phyloP scores from a whole-genome alignment of 2,329 filamentous ascomycete genomes.

The Nothophoma quercina region DNA sequence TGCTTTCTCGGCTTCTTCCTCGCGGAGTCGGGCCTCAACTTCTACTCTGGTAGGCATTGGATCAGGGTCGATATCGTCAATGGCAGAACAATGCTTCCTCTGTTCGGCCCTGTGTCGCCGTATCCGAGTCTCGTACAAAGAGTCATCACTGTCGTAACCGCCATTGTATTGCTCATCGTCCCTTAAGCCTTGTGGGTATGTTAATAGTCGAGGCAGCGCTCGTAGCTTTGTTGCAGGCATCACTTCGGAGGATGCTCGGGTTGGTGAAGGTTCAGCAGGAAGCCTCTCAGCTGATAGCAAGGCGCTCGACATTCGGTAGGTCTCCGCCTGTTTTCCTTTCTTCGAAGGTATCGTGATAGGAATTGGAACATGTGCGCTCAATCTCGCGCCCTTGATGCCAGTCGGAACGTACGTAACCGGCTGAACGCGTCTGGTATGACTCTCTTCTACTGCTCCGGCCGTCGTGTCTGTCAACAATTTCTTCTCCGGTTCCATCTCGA shows the following conservation, averaged over 20 bases:
- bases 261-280: slow-evolving; percentile 3
- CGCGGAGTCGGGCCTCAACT: slow-evolving; percentile 22
- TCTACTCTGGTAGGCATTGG: slow-evolving; percentile 16
- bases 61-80: slow-evolving; percentile 13
- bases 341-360: background rate
- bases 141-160: slow-evolving; percentile 13
- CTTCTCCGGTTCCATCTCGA: slow-evolving; percentile 16
- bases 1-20: slow-evolving; percentile 23
- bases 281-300: background rate
- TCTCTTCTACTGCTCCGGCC: slow-evolving; percentile 2
- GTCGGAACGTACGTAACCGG: slow-evolving; percentile 18
- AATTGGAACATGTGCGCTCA: slow-evolving; percentile 8
- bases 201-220: background rate
- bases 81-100: slow-evolving; percentile 3
- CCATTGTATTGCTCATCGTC: slow-evolving; percentile 1
- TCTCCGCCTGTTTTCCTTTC: background rate
- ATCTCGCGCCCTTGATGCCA: slow-evolving; percentile 4
- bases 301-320: slow-evolving; percentile 11
- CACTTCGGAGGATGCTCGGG: slow-evolving; percentile 1
- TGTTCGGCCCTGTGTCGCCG: slow-evolving; percentile 8
- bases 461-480: background rate
- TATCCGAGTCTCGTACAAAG: slow-evolving; percentile 6
- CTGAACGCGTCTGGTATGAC: background rate
- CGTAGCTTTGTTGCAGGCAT: background rate
- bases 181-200: background rate